Percentiles rank a stretch among this genome's conserved stretches.
Conservation (phyloP, 768 basidiomycete species). For the Mycena olivaceomarginata region DNA sequence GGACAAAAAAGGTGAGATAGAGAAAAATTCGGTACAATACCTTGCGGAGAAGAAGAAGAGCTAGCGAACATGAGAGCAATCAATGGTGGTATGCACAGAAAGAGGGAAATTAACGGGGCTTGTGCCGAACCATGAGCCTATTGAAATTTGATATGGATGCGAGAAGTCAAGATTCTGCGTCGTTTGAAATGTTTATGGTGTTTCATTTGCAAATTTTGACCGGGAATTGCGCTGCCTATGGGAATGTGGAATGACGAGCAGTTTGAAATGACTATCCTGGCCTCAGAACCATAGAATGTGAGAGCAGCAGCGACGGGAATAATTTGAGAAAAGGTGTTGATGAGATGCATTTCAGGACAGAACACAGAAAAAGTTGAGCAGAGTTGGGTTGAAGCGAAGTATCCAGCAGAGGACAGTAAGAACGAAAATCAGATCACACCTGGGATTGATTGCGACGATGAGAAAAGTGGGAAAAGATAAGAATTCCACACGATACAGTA, state of each 20-base stretch:
- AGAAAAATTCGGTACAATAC: neutral
- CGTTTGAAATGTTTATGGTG: constrained; percentile 10
- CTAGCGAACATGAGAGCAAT: constrained; percentile 5
- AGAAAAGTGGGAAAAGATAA: too few relatives aligned
- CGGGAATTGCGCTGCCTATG: neutral
- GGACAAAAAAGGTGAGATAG: neutral
- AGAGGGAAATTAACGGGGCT: neutral
- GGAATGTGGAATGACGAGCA: constrained; percentile 5
- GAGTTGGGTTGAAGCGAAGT: too few relatives aligned
- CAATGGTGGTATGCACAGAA: constrained; percentile 8
- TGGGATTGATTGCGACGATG: too few relatives aligned
- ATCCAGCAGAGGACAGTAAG: too few relatives aligned
- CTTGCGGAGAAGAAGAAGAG: constrained; percentile 2
- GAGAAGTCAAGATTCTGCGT: constrained; percentile 6
- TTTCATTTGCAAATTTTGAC: constrained; percentile 8
- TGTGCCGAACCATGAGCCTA: constrained; percentile 4
- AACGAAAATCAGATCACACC: too few relatives aligned
- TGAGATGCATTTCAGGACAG: too few relatives aligned
- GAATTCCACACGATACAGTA: too few relatives aligned
- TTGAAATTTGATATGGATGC: neutral
- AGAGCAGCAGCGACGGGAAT: constrained; percentile 10
- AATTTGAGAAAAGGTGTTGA: constrained; percentile 9
- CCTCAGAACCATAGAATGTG: constrained; percentile 16
- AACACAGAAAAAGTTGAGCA: too few relatives aligned
- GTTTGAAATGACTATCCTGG: constrained; percentile 18